Percentiles rank a stretch among this genome's conserved stretches.
Conservation (phyloP, 306 rosid genomes). For the Mimosa pudica region DNA sequence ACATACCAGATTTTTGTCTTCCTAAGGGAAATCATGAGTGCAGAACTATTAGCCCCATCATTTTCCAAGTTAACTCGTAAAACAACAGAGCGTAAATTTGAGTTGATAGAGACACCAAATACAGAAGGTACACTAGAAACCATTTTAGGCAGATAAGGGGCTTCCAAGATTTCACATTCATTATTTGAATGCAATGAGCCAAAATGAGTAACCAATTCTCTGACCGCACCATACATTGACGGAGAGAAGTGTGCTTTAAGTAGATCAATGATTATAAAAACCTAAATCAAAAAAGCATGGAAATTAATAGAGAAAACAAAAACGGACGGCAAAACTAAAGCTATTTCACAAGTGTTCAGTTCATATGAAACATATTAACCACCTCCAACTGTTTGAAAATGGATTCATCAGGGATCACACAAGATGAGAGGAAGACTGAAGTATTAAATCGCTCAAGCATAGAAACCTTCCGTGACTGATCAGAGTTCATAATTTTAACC, state of each 20-base stretch:
- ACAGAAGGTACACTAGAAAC: slow-evolving; percentile 41
- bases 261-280: slow-evolving; percentile 47
- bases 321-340: slow-evolving; percentile 14
- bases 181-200: slow-evolving; percentile 31
- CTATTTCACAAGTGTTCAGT: slow-evolving; percentile 1
- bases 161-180: slow-evolving; percentile 42
- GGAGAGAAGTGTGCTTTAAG: slow-evolving; percentile 69
- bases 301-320: slow-evolving; percentile 10
- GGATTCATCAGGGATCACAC: slow-evolving; percentile 70
- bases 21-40: slow-evolving; percentile 51
- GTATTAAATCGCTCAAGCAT: slow-evolving; percentile 60
- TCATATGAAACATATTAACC: slow-evolving; percentile 26
- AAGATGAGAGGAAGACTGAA: slow-evolving; percentile 57
- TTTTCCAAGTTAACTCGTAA: slow-evolving; percentile 68
- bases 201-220: slow-evolving; percentile 53
- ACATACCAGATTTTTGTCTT: slow-evolving; percentile 60
- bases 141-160: slow-evolving; percentile 31
- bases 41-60: slow-evolving; percentile 52
- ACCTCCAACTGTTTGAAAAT: slow-evolving; percentile 81
- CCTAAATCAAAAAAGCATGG: slow-evolving; percentile 53
- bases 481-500: slow-evolving; percentile 56
- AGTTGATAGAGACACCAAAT: slow-evolving; percentile 52
- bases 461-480: slow-evolving; percentile 49
- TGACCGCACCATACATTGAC: slow-evolving; percentile 56
- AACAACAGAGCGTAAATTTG: slow-evolving; percentile 52